phyloP scores from a whole-genome alignment of 108 stramenopile genomes.

The Pseudonitzschia pungens region DNA sequence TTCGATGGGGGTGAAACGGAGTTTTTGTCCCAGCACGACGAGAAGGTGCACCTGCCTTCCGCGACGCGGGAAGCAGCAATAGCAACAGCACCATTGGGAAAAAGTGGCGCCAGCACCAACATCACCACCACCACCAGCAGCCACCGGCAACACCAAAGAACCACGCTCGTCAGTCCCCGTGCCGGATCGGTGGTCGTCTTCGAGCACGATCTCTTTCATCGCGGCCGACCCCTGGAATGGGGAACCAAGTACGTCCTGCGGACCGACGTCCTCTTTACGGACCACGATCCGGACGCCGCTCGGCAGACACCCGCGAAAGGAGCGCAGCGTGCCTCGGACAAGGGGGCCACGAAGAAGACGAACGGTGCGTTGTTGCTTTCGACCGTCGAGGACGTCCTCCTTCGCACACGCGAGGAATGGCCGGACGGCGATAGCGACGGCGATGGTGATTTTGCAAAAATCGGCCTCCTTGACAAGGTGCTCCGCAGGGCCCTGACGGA shows the following conservation, averaged over 20 bases:
- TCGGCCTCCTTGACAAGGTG: no score
- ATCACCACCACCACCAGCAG: neutral
- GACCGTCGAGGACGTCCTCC: neutral
- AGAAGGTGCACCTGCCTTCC: no score
- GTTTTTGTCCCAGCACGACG: slow-evolving; percentile 35
- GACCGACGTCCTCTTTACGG: slow-evolving; percentile 69
- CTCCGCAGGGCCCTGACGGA: neutral
- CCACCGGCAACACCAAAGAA: neutral
- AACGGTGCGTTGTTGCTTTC: neutral
- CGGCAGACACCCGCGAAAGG: no score
- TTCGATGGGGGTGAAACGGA: slow-evolving; percentile 72
- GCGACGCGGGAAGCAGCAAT: no score
- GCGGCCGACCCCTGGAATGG: slow-evolving; percentile 52
- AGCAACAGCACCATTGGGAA: no score
- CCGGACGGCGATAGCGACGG: neutral
- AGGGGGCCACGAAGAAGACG: neutral
- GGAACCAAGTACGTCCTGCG: slow-evolving; percentile 78
- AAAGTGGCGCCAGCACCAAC: no score
- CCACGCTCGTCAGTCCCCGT: slow-evolving; percentile 39
- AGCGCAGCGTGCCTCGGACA: no score
- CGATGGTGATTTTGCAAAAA: no score
- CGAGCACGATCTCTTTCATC: slow-evolving; percentile 78
- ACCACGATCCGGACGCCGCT: neutral
- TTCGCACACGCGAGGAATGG: neutral
- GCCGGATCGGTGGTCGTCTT: slow-evolving; percentile 61